Base-by-base conservation (phyloP, 495 filamentous ascomycete genomes). In the Immersiella caudata region DNA sequence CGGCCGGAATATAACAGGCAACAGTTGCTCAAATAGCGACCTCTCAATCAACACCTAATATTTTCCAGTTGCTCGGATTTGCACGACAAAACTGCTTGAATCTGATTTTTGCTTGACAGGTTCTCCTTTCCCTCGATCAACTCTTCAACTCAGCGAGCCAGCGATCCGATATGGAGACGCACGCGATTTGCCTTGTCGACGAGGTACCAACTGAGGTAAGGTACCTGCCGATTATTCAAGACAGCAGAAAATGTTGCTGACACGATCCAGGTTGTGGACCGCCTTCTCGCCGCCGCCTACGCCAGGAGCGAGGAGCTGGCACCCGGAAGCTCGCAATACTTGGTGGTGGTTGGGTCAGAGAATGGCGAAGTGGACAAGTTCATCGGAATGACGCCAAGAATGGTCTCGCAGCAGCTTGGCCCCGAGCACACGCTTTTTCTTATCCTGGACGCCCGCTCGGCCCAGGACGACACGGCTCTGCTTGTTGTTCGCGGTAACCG, bases 381-480 rank as follows among this genome's bases (percentile, higher is more conserved):
- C 12, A 3, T 52, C 49, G 49, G 49, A 22, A 18, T n/a, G 49
- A 52, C 49, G 4, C 49, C 49, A 12, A 22, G 16, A 18, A 22
- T 22, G 18, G 49, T 52, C 12, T 52, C 49, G 18, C 49, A 22
- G 18, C 49, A n/a, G 49, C 49, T 52, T 12, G 49, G 49, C 12
- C 49, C 49, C 12, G 49, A 18, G 12, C 3, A 52, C 49, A 22
- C 16, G 4, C 49, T 52, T 3, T 52, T 52, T 22, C 18, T 52
- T 12, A 52, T 52, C 12, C 49, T 52, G 12, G 49, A 52, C 21
- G 49, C 49, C 4, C 49, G 49, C 49, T 52, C 49, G 18, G 49
- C 21, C 49, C 4, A 52, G 49, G 49, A 52, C 49, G 49, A 52
- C 49, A 52, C 49, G 49, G 49, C 49, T n/a, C 49, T 52, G 49